Evolutionary conservation across 176 grass and related monocot species (phyloP), one percentile per base, ranked within the genome.

Genomic region (Secale cereale): DNA sequence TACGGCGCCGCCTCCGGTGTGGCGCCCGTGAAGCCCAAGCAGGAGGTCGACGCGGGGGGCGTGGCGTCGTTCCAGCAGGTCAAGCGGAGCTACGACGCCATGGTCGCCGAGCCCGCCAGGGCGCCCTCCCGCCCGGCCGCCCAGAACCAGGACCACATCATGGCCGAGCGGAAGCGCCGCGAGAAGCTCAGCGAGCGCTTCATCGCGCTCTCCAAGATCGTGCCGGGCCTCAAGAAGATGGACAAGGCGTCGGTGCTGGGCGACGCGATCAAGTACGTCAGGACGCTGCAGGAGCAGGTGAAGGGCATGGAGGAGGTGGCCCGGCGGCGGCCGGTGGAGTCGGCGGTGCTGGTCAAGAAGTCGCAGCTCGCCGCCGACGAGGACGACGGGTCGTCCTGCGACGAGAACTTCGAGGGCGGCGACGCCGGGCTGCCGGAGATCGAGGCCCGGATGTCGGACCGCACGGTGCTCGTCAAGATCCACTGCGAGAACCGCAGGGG

Each of bases 191-290:
- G 93, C 87, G 91, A 98, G 89, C 88, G 96, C 61, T 98, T 98
- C 85, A 98, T 98, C 75, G 96, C 91, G 30, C 86, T 98, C 32
- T 98, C 96, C 77, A 91, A 91, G 69, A 95, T 98, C 54, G 93
- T 98, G 20, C 96, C 96, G 22, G 96, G 87, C 14, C 91, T 98
- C 37, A 95, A 98, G 85, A 98, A 98, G 97, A 97, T 99, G 97
- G 97, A 99, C 89, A 99, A 99, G 88, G 97, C 97, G 52, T 97
- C 97, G 0, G 97, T 99, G 77, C 90, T 99, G n/a, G 90, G 97
- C 59, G 97, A 99, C 85, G 97, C 94, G n/a, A 94, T 99, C 70
- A 96, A 99, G 77, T 97, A 99, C 85, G 88, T 99, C 59, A 96
- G 92, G 76, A 82, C 89, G 72, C 94, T 99, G 67, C 91, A 99